Base-by-base conservation (phyloP, 805 yeast genomes). In the Tetrapisispora iriomotensis region DNA sequence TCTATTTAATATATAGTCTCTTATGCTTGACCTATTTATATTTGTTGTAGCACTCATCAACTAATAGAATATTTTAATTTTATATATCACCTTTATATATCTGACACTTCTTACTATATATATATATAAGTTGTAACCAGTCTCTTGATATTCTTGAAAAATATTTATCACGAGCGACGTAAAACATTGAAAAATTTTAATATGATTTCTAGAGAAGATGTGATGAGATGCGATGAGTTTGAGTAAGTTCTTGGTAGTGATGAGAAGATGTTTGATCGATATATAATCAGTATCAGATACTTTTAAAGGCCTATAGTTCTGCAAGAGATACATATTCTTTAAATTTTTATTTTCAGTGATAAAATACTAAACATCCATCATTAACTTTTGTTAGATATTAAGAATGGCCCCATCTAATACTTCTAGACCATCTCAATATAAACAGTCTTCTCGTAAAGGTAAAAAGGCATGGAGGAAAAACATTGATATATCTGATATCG, bases 401-500 rank as follows among this genome's bases (percentile, higher is more conserved):
- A 35, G 17, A 14, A 54, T 54, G 58, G 53, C 56, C 26, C 44
- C 48, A 14, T 20, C 25, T 4, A 34, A 34, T 13, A 37, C 31
- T 9, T 46, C 46, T 30, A 70, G 77, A 59, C 85, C 88, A 12
- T 58, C 74, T 18, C 77, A 72, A 49, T 71, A 68, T 49, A 65
- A 65, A 32, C 96, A 88, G 62, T 55, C 82, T 4, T 86, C 96
- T 7, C 73, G 97, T 54, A 92, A 92, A 67, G 95, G 95, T 32
- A 90, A 84, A 71, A 80, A 74, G 58, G 82, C 96, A 5, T 92
- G 98, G 98, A 79, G 96, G 62, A 92, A 90, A 64, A 85, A 92
- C 61, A 82, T 92, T 42, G 95, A 92, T 59, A 65, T 92, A 15
- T 77, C 75, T 19, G 96, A 86, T 46, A 67, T 92, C 36, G 86